Base-by-base conservation (phyloP, 1,139 yeast species). In the Pneumocystis oryctolagi region DNA sequence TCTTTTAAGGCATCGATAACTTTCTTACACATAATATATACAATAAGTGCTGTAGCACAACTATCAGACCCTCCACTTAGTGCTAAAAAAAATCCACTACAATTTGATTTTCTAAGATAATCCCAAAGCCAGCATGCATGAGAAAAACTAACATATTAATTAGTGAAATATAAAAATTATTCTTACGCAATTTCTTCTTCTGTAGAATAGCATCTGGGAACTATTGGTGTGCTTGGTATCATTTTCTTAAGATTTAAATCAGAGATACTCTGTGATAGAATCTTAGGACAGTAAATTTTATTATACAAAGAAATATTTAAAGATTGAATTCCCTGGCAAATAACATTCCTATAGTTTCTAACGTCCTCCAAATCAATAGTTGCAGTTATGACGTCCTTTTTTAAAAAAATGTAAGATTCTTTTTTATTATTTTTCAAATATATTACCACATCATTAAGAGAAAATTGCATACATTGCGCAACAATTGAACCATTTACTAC, bases 51-150 rank as follows among this genome's bases (percentile, higher is more conserved):
- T 1, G 98, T 94, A 0, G 98, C 96, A 77, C 98, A 94, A 32
- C 96, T 87, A 72, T 92, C 99, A 66, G 94, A 90, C 61, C 99
- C 99, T 28, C 99, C 99, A 73, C 95, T 86, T 61, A 92, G 78
- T 0, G 99, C 97, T 61, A 92, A 78, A 74, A 92, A 94, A 72
- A 80, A 92, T 0, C 99, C 99, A 0, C 90, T 89, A 65, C 92
- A 86, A 68, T 82, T 82, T 67, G 95, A 88, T 68, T 98, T 82
- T 72, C 99, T 80, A 66, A 92, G 79, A 71, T 92, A 92, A 73
- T 92, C 99, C 99, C 99, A 92, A 67, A 92, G 75, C 99, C 99
- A 92, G 73, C 98, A 92, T 0, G 99, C 98, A 0, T 98, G 99
- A 0, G 98, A 98, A 62, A 87, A 77, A 28, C 55, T 47, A 25